Evolutionary conservation across 352 stramenopile genomes (phyloP), one percentile per base, ranked within the genome.

Genomic region (Phytophthora foliorum): DNA sequence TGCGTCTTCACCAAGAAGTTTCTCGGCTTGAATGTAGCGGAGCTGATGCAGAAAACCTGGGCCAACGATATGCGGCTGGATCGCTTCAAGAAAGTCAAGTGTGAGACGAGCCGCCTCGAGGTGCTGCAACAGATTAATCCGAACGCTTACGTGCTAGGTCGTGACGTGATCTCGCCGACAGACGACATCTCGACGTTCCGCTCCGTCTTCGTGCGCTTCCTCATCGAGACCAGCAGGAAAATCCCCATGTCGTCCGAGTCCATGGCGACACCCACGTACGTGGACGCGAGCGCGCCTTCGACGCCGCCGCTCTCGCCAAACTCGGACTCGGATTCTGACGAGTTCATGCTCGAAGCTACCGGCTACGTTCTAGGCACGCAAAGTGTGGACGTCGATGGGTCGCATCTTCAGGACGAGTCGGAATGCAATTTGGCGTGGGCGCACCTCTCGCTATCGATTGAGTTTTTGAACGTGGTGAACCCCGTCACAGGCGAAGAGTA

Each of bases 1-100:
- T 86, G 76, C 45, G 67, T 77, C 6, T 86, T 81, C 52, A 74
- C 72, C 22, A 86, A 86, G 57, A 75, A 59, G 19, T 86, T 86
- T 34, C 56, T 14, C 1, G 67, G 68, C 0, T 45, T 80, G 1
- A 77, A 79, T 42, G 70, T 78, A 4, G 57, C 63, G 2, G 57
- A 69, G 3, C 53, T 82, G 21, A 77, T 80, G 72, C 64, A 76
- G 56, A 81, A 74, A 29, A 82, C 74, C 1, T 86, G 78, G 78
- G 61, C 58, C 1, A 77, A 80, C 13, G 69, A 86, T 48, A 72
- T 82, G 57, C 32, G 68, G 11, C 60, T 86, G 36, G 71, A 82
- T 17, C 65, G 59, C 2, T 82, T 86, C 45, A 67, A 75, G 34
- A 78, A 77, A 53, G 72, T 86, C 72, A 83, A 84, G 38, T 78